Conservation (phyloP, 2,329 filamentous ascomycete species). For the Amesomyces nigricolor region DNA sequence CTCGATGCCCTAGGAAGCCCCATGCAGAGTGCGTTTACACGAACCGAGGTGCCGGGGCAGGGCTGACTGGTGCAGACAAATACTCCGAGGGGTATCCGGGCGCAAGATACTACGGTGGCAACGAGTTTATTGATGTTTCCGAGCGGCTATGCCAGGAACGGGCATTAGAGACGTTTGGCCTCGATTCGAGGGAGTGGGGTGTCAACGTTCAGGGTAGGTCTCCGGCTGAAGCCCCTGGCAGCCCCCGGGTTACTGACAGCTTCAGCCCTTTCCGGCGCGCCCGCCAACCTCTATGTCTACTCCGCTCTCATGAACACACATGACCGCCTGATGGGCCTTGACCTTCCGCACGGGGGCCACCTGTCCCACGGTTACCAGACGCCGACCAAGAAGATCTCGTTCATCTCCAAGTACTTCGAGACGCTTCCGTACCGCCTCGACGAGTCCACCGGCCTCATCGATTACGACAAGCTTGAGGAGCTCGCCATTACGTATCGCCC, state of each 20-base stretch:
- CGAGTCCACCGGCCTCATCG: slow-evolving; percentile 85
- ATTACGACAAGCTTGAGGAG: slow-evolving; percentile 88
- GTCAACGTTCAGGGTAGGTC: slow-evolving; percentile 84
- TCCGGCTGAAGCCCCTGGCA: slow-evolving; percentile 5
- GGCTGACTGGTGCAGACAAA: slow-evolving; percentile 61
- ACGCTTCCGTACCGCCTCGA: slow-evolving; percentile 91
- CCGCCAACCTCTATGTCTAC: slow-evolving; percentile 85
- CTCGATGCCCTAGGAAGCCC: slow-evolving; percentile 87
- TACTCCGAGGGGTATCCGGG: slow-evolving; percentile 98
- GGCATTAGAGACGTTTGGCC: slow-evolving; percentile 78
- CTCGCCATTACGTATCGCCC: slow-evolving; percentile 84
- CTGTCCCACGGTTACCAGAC: slow-evolving; percentile 97
- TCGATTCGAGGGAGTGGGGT: slow-evolving; percentile 84
- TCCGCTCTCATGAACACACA: slow-evolving; percentile 88
- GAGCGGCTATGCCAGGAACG: slow-evolving; percentile 86
- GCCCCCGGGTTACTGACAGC: slow-evolving; percentile 11
- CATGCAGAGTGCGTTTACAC: slow-evolving; percentile 70
- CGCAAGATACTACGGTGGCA: slow-evolving; percentile 92
- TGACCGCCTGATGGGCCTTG: slow-evolving; percentile 93
- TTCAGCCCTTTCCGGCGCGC: slow-evolving; percentile 67
- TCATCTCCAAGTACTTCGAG: slow-evolving; percentile 98
- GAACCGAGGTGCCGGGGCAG: background rate
- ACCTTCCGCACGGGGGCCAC: slow-evolving; percentile 93
- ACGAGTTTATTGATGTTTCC: slow-evolving; percentile 89
- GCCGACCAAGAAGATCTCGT: slow-evolving; percentile 90